Conservation (phyloP, 208 protist species). For the Tetramitus jugosus region DNA sequence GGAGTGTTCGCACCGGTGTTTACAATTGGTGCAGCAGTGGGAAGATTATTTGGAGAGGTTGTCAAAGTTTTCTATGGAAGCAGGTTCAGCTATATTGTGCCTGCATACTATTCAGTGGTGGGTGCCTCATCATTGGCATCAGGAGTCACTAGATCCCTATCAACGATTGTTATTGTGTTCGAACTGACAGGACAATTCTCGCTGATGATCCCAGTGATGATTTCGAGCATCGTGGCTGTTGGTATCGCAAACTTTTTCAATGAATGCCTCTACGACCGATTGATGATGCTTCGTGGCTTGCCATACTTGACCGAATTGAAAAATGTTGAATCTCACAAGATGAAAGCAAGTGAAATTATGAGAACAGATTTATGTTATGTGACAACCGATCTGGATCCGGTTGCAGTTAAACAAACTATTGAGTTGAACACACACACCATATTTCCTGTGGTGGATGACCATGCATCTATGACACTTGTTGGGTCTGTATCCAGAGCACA, state of each 20-base stretch:
- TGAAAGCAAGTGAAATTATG: neutral
- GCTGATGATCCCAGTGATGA: slow-evolving; percentile 83
- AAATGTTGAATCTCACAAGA: neutral
- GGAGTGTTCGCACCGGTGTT: slow-evolving; percentile 4
- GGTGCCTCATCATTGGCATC: slow-evolving; percentile 76
- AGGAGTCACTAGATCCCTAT: slow-evolving; percentile 76
- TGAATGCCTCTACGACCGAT: neutral
- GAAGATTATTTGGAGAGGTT: slow-evolving; percentile 18
- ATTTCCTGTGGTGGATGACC: neutral
- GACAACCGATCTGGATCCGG: neutral
- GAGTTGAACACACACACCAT: neutral
- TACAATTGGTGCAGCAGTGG: neutral
- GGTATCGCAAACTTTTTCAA: slow-evolving; percentile 55
- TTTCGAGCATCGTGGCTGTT: slow-evolving; percentile 76
- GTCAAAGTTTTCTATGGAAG: too few relatives aligned
- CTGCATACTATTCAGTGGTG: slow-evolving; percentile 62
- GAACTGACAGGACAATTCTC: slow-evolving; percentile 79
- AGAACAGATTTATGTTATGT: neutral
- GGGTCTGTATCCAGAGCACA: neutral
- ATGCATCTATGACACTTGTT: neutral
- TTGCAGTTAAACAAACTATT: neutral
- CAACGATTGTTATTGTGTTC: slow-evolving; percentile 84
- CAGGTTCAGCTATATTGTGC: too few relatives aligned
- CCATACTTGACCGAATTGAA: neutral
- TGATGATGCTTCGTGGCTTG: neutral